Evolutionary conservation across 495 filamentous ascomycete species (phyloP).

Genomic region (Rhizodiscina lignyota): DNA sequence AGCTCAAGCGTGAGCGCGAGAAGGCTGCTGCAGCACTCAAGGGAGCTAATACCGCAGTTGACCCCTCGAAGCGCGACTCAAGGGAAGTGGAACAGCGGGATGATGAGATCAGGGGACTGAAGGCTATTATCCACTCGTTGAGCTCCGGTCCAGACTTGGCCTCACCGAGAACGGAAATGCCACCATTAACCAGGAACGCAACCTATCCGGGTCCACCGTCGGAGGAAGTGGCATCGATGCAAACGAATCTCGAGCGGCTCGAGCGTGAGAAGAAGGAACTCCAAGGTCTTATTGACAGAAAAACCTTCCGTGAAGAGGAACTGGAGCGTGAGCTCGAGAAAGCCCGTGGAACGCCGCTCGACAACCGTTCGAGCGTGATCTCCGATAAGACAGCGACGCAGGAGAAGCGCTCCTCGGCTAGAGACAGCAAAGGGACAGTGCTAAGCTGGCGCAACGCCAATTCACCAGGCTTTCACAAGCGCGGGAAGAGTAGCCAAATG

Average conservation of each 20-base stretch:
- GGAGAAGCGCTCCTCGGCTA: slow-evolving; percentile 32
- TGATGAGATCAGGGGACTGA: slow-evolving; percentile 90
- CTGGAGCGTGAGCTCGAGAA: slow-evolving; percentile 73
- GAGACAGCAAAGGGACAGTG: slow-evolving; percentile 43
- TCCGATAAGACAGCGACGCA: slow-evolving; percentile 18
- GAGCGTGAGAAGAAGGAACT: slow-evolving; percentile 67
- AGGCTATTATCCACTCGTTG: slow-evolving; percentile 93
- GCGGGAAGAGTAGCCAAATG: not conserved
- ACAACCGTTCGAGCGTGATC: slow-evolving; percentile 27
- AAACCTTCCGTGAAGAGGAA: slow-evolving; percentile 67
- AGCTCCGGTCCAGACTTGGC: slow-evolving; percentile 41
- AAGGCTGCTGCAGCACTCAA: slow-evolving; percentile 53
- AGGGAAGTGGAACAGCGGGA: slow-evolving; percentile 86
- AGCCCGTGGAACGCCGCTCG: slow-evolving; percentile 21
- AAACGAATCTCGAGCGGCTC: slow-evolving; percentile 39
- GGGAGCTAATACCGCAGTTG: slow-evolving; percentile 33
- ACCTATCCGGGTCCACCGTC: slow-evolving; percentile 13
- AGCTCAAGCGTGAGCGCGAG: slow-evolving; percentile 79
- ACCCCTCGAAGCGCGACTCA: slow-evolving; percentile 31
- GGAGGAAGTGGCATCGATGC: slow-evolving; percentile 40
- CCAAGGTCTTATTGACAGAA: slow-evolving; percentile 49
- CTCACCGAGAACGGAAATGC: no score
- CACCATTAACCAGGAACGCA: no score
- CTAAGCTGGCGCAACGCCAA: slow-evolving; percentile 23
- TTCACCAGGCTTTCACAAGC: slow-evolving; percentile 5